A percentile compares a stretch with the other conserved stretches of the same genome.
Evolutionary conservation across 2,329 filamentous ascomycete genomes (phyloP).

Genomic region (Mariannaea elegans): DNA sequence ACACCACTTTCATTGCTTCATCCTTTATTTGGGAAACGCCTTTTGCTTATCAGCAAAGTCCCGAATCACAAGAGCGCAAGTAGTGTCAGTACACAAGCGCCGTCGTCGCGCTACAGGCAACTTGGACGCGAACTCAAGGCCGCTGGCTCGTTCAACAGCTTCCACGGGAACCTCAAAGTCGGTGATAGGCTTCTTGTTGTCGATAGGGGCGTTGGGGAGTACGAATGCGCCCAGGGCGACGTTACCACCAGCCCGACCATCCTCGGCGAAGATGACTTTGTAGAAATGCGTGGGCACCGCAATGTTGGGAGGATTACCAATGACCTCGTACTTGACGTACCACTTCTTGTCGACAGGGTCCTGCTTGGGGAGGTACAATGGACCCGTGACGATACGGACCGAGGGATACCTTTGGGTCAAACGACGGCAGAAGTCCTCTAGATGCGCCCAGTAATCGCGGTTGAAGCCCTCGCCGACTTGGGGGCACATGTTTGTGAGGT

Average conservation of each 20-base stretch:
- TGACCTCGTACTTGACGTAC: slow-evolving; percentile 95
- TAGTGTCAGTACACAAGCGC: slow-evolving; percentile 85
- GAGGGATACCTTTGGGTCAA: slow-evolving; percentile 83
- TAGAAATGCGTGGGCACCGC: slow-evolving; percentile 99
- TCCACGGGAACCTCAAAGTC: slow-evolving; percentile 97
- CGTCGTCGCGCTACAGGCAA: slow-evolving; percentile 77
- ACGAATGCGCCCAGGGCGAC: slow-evolving; percentile 96
- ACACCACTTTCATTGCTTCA: not conserved
- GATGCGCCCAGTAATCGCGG: slow-evolving; percentile 98
- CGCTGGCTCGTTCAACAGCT: slow-evolving; percentile 89
- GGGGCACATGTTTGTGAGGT: slow-evolving; percentile 95
- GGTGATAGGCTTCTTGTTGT: slow-evolving; percentile 84
- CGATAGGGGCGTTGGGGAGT: slow-evolving; percentile 88
- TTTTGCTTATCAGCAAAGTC: slow-evolving; percentile 76
- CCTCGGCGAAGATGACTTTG: slow-evolving; percentile 97
- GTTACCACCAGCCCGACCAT: slow-evolving; percentile 72
- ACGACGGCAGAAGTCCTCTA: slow-evolving; percentile 94
- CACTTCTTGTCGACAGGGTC: slow-evolving; percentile 89
- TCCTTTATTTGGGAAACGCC: slow-evolving; percentile 57
- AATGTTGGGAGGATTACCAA: slow-evolving; percentile 90
- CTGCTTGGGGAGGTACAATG: slow-evolving; percentile 87
- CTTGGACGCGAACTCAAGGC: slow-evolving; percentile 88
- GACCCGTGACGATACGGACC: slow-evolving; percentile 92
- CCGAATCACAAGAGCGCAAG: slow-evolving; percentile 82
- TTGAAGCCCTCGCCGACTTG: slow-evolving; percentile 99